Evolutionary conservation across 2,329 filamentous ascomycete genomes (phyloP).

Genomic region (Remersonia thermophila): DNA sequence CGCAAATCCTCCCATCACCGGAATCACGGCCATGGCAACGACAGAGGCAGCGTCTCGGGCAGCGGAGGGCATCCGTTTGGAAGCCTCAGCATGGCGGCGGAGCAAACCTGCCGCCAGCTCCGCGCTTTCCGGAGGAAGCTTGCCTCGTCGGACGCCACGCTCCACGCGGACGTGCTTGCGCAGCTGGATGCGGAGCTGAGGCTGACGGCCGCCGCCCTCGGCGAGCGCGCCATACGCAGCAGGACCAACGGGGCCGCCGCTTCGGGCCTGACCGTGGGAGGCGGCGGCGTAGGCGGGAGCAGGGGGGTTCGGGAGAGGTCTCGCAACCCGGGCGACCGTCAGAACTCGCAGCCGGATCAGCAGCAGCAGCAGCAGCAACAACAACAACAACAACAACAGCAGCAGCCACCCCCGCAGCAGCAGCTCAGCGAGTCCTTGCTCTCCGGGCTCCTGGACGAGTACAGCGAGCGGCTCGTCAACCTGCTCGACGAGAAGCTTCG

Average conservation of each 20-base stretch:
- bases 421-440: slow-evolving; percentile 43
- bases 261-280: no score
- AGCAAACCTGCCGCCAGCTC: slow-evolving; percentile 50
- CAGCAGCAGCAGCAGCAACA: no score
- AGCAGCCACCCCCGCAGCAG: background rate
- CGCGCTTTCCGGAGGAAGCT: slow-evolving; percentile 53
- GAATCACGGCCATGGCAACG: background rate
- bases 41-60: background rate
- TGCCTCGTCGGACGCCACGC: slow-evolving; percentile 39
- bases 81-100: slow-evolving; percentile 49
- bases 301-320: background rate
- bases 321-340: background rate
- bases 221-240: slow-evolving; percentile 42
- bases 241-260: slow-evolving; percentile 4
- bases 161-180: slow-evolving; percentile 40
- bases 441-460: slow-evolving; percentile 58
- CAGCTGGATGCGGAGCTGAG: slow-evolving; percentile 54
- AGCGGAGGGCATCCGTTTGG: slow-evolving; percentile 30
- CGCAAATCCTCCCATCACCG: slow-evolving; percentile 37
- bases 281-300: background rate
- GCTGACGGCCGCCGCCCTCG: slow-evolving; percentile 48
- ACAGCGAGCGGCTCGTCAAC: slow-evolving; percentile 58
- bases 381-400: no score
- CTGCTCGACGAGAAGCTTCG: slow-evolving; percentile 61
- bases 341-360: slow-evolving; percentile 16